A percentile compares a stretch with the other conserved stretches of the same genome.
Conservation (phyloP, 2,329 filamentous ascomycete species). For the Venturia asperata region DNA sequence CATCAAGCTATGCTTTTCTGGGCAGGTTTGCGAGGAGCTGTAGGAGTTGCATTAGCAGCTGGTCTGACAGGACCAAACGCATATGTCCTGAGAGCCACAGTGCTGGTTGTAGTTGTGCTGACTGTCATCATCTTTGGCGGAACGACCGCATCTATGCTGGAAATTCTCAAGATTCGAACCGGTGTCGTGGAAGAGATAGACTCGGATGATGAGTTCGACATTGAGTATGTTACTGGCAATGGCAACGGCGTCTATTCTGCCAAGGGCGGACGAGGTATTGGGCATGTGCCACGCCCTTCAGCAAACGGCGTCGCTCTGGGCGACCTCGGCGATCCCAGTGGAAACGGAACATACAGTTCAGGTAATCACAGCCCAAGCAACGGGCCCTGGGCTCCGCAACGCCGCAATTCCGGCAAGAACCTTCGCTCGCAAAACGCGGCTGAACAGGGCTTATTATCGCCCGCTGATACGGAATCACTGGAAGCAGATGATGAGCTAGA, state of each 20-base stretch:
- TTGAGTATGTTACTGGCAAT: conserved; percentile 53
- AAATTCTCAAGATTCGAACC: conserved; percentile 92
- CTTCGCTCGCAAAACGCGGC: conserved; percentile 41
- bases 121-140: conserved; percentile 99
- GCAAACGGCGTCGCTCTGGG: conserved; percentile 47
- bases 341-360: conserved; percentile 48
- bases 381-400: conserved; percentile 3
- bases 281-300: conserved; percentile 59
- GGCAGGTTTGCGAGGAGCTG: conserved; percentile 90
- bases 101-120: conserved; percentile 93
- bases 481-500: conserved; percentile 49
- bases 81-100: conserved; percentile 79
- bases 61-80: conserved; percentile 76
- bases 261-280: conserved; percentile 67
- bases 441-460: conserved; percentile 49
- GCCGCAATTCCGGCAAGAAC: conserved; percentile 22
- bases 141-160: conserved; percentile 93
- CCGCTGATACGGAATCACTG: conserved; percentile 35
- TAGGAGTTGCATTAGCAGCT: conserved; percentile 89
- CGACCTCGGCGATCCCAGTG: conserved; percentile 25
- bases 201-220: conserved; percentile 97
- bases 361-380: conserved; percentile 18
- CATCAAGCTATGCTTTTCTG: conserved; percentile 99
- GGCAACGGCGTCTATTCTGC: conserved; percentile 58
- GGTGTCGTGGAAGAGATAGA: conserved; percentile 96